Conservation (phyloP, 495 filamentous ascomycete genomes). For the Daldinia childiae region DNA sequence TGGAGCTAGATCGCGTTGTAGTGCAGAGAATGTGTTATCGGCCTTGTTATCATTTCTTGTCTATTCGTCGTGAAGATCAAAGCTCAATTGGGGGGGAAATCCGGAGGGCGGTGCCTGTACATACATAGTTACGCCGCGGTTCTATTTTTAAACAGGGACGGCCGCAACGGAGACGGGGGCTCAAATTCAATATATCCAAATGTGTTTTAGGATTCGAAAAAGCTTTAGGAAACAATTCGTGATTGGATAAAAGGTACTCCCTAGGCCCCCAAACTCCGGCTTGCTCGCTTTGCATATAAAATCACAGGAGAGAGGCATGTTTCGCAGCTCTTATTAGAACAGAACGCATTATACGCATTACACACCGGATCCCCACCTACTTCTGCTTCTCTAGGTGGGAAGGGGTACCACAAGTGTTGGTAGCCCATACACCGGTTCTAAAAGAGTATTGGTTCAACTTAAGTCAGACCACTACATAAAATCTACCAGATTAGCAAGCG, state of each 20-base stretch:
- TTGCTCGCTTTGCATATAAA: slow-evolving; percentile 33
- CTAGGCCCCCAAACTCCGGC: slow-evolving; percentile 21
- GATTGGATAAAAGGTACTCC: slow-evolving; percentile 30
- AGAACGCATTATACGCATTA: slow-evolving; percentile 1
- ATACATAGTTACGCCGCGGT: slow-evolving; percentile 19
- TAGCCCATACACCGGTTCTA: slow-evolving; percentile 1
- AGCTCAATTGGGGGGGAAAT: slow-evolving; percentile 10
- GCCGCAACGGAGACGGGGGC: slow-evolving; percentile 8
- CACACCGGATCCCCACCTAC: slow-evolving; percentile 16
- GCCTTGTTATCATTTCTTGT: slow-evolving; percentile 6
- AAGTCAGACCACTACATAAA: slow-evolving; percentile 52
- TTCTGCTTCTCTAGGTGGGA: slow-evolving; percentile 6
- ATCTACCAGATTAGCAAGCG: slow-evolving; percentile 25
- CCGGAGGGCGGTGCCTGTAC: slow-evolving; percentile 7
- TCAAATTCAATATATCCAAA: slow-evolving; percentile 25
- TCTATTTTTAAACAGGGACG: slow-evolving; percentile 40
- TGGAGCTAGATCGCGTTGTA: slow-evolving; percentile 23
- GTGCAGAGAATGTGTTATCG: slow-evolving; percentile 24
- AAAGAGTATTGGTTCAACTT: slow-evolving; percentile 34
- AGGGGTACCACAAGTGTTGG: slow-evolving; percentile 17
- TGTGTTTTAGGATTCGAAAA: slow-evolving; percentile 30
- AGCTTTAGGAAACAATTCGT: slow-evolving; percentile 10
- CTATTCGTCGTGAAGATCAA: slow-evolving; percentile 20
- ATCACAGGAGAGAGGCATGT: slow-evolving; percentile 27
- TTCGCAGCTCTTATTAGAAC: slow-evolving; percentile 13